Base-by-base conservation (phyloP, 2,329 filamentous ascomycete genomes). In the Botrytis paeoniae region DNA sequence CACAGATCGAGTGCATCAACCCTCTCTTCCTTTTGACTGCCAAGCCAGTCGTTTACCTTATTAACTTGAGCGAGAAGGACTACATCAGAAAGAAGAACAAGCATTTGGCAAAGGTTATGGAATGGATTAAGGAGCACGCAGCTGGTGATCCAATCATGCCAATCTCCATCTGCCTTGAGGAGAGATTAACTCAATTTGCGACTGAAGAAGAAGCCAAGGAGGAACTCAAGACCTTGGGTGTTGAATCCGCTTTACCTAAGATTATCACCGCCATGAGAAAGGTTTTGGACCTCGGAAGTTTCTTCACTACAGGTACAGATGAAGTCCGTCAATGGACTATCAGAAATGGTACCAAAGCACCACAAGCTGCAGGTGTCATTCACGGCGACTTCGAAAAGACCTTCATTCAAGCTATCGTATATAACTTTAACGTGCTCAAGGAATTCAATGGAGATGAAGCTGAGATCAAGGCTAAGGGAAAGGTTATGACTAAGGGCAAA, bases 31-130 rank as follows among this genome's bases (percentile, higher is more conserved):
- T 99, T 74, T 89, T 99, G 74, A 94, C 94, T 54, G 96, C 97
- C 77, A 99, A 99, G 86, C 95, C 96, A 5, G 95, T 98, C 73
- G 95, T 99, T 78, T 98, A 94, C 86, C 88, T 99, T 61, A 93
- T 98, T 85, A 99, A 99, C 86, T 86, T 99, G 75, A 97, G 94
- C 76, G 97, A 99, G 86, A 95, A 91, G 84, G 96, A 99, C 84
- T 99, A 95, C 83, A 91, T 98, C 81, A 92, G 96, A 81, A 96
- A 98, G 87, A 99, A 98, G 92, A 99, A 99, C 89, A 99, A 99
- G 91, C 91, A 99, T 85, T 89, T 99, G 72, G 89, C 93, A 78
- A 96, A 95, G 86, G 91, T 98, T 78, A 93, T 93, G 74, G 93
- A 96, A 82, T 99, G 96, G 96, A 91, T 98, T 83, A 97, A 98